Base-by-base conservation (phyloP, 352 stramenopile species). In the Globisporangium spiculum region DNA sequence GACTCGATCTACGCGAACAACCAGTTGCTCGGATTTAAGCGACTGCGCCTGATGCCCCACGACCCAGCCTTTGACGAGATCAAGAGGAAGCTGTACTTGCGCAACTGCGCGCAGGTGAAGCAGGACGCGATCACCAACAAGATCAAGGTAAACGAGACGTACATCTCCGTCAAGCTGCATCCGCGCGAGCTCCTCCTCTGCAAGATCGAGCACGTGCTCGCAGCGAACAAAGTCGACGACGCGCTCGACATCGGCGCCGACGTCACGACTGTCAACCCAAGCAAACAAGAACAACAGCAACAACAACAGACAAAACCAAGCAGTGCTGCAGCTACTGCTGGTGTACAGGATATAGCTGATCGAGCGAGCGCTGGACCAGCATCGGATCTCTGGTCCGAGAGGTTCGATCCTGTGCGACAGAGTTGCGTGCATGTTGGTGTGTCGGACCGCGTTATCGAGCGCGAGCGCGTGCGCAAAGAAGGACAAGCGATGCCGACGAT, bases 1-100 rank as follows among this genome's bases (percentile, higher is more conserved):
- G 85, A 89, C 20, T 92, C 81, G 26, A 92, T 96, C 55, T 94
- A 94, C 58, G 89, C 89, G n/a, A 96, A 96, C 67, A 93, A 96
- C 67, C 87, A 96, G 65, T 63, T 95, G 36, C 71, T 96, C 0
- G 89, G 89, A 26, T 96, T 96, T 57, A 91, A 92, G 65, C 71
- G 87, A 1, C 68, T 96, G 34, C 77, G 86, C 0, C 67, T 96
- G 22, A 55, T 82, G 62, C 73, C 84, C 8, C 73, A 92, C 32
- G 81, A 95, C 62, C 78, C 79, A 5, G 89, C 87, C 3, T 96
- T 96, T 70, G 87, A 96, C 48, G 84, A 89, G 58, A 95, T 96
- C 69, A 96, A 96, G 69, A 73, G 86, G 22, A 94, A 95, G 58
- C 73, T 96, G 9, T 96, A 95, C 73, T 79, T 96, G 34, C 83